Evolutionary conservation across 1,284 basidiomycete species (phyloP).

Genomic region (Ganoderma meredithae): DNA sequence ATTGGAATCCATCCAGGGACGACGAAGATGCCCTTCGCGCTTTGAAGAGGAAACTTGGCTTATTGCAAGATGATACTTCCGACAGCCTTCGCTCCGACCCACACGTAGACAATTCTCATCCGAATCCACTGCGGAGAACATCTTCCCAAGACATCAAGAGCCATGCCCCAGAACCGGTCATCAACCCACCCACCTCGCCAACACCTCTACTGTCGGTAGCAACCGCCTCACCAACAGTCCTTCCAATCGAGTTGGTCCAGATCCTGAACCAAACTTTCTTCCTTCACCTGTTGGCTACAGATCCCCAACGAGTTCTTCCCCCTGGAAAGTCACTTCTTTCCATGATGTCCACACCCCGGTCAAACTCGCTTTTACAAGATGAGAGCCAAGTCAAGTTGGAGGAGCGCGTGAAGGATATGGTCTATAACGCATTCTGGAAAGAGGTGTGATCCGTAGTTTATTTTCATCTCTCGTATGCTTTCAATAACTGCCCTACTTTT

Average conservation of each 20-base stretch:
- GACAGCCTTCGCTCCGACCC: background rate
- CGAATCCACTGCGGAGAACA: background rate
- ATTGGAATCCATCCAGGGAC: constrained; percentile 43
- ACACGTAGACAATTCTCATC: constrained; percentile 15
- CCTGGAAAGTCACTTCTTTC: constrained; percentile 75
- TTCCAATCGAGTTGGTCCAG: constrained; percentile 62
- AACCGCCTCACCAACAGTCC: constrained; percentile 40
- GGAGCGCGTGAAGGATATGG: constrained; percentile 59
- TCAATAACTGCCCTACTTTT: background rate
- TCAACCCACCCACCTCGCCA: constrained; percentile 38
- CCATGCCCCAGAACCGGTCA: constrained; percentile 20
- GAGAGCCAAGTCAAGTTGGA: constrained; percentile 47
- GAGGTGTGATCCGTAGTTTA: constrained; percentile 51
- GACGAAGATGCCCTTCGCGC: constrained; percentile 44
- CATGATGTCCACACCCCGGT: constrained; percentile 55
- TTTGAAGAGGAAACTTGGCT: constrained; percentile 33
- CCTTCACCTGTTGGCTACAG: constrained; percentile 67
- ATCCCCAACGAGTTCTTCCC: constrained; percentile 64
- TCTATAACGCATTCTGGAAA: constrained; percentile 75
- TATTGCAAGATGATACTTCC: constrained; percentile 16
- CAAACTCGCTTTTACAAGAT: constrained; percentile 34
- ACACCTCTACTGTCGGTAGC: constrained; percentile 42
- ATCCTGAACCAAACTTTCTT: constrained; percentile 65
- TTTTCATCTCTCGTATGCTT: too few species aligned
- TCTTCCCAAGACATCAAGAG: constrained; percentile 6